Evolutionary conservation across 106 monocot genomes (phyloP).

Genomic region (Phalaenopsis equestris): DNA sequence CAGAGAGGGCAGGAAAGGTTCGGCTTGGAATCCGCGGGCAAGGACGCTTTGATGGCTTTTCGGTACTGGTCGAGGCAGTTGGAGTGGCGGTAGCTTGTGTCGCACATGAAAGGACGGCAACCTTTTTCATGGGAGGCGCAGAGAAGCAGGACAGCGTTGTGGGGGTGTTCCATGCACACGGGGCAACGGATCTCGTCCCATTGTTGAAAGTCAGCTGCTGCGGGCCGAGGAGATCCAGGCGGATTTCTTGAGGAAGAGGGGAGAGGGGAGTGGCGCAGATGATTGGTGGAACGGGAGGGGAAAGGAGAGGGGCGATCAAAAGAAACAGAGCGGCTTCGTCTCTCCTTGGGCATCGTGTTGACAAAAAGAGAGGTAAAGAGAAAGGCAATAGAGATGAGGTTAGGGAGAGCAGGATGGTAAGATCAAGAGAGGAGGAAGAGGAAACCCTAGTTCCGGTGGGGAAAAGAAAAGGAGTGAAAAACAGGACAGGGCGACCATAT

Average conservation of each 20-base stretch:
- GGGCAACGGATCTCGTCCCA: conserved; percentile 84
- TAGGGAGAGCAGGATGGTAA: not conserved
- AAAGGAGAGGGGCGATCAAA: conserved; percentile 56
- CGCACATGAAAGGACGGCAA: conserved; percentile 84
- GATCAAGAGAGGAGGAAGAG: not conserved
- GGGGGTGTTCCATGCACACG: conserved; percentile 93
- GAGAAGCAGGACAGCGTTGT: conserved; percentile 85
- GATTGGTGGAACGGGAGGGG: conserved; percentile 24
- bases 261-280: conserved; percentile 16
- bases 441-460: not conserved
- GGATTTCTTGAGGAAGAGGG: conserved; percentile 13
- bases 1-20: conserved; percentile 69
- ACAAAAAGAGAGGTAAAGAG: too few species aligned
- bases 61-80: conserved; percentile 89
- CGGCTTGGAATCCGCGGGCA: conserved; percentile 6
- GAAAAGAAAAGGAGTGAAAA: not conserved
- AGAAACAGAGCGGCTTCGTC: conserved; percentile 42
- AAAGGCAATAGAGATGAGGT: too few species aligned
- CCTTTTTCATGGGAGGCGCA: conserved; percentile 72
- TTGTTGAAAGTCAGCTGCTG: conserved; percentile 35
- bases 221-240: conserved; percentile 9
- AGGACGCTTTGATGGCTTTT: conserved; percentile 35
- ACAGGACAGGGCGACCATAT: not conserved
- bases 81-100: conserved; percentile 88
- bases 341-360: conserved; percentile 68